A percentile compares a stretch with the other conserved stretches of the same genome.
These are phyloP conservation scores for Nitzschia palea DNA, from an alignment of 108 stramenopile species.

Conservation along the genomic window DNA sequence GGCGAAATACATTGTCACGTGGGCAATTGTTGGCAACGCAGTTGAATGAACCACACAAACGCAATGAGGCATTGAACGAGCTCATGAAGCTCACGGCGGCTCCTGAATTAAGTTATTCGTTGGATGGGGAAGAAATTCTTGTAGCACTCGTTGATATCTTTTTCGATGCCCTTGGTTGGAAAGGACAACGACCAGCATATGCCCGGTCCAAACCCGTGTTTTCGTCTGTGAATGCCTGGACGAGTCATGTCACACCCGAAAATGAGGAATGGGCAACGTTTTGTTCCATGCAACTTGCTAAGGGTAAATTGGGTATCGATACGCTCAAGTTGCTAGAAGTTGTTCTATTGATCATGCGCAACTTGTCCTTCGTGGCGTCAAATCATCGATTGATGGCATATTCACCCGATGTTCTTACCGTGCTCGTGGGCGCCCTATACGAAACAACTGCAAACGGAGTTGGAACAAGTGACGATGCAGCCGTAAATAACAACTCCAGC, in stretches of 20 bases:
- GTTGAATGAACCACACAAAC: slow-evolving; percentile 2
- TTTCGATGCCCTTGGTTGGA: slow-evolving; percentile 65
- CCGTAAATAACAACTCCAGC: slow-evolving; percentile 33
- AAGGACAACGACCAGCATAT: neutral
- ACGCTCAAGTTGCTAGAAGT: slow-evolving; percentile 42
- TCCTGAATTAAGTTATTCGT: slow-evolving; percentile 58
- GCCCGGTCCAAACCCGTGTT: slow-evolving; percentile 23
- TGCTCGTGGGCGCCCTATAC: slow-evolving; percentile 73
- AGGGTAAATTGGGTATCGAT: slow-evolving; percentile 19
- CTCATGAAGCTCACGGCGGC: slow-evolving; percentile 54
- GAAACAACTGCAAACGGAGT: slow-evolving; percentile 29
- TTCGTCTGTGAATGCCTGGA: slow-evolving; percentile 39
- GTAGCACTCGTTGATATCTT: slow-evolving; percentile 49
- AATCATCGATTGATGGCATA: slow-evolving; percentile 75
- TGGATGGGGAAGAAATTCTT: slow-evolving; percentile 59
- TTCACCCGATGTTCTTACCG: slow-evolving; percentile 41
- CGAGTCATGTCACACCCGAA: slow-evolving; percentile 23
- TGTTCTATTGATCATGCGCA: slow-evolving; percentile 59
- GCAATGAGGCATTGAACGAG: slow-evolving; percentile 58
- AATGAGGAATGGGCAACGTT: slow-evolving; percentile 18
- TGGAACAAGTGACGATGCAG: slow-evolving; percentile 35
- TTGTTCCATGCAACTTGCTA: slow-evolving; percentile 13
- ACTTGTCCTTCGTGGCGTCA: slow-evolving; percentile 67
- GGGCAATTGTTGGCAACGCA: neutral
- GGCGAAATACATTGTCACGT: neutral